Evolutionary conservation across 2,329 filamentous ascomycete genomes (phyloP).

Genomic region (Diplodia intermedia): DNA sequence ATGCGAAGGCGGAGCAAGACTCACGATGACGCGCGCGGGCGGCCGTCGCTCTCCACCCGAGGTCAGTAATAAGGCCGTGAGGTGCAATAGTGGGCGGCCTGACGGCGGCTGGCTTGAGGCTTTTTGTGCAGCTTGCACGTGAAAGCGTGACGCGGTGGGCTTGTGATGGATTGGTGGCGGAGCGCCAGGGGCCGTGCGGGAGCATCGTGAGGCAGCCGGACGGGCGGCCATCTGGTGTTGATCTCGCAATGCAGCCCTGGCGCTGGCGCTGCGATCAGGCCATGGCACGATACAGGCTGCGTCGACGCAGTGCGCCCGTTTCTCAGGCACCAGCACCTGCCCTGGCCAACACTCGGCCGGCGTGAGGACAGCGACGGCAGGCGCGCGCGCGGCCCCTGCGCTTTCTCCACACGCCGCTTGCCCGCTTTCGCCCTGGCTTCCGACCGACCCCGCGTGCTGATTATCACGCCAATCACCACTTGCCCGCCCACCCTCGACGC

Average conservation of each 20-base stretch:
- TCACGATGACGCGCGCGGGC: constrained; percentile 1
- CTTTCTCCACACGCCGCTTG: constrained; percentile 26
- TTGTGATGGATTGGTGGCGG: constrained; percentile 8
- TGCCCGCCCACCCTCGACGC: constrained; percentile 1
- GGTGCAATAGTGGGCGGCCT: constrained; percentile 23
- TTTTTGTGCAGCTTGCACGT: constrained; percentile 14
- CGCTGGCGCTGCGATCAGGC: not conserved
- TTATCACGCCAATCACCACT: constrained; percentile 13
- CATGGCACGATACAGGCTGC: not conserved
- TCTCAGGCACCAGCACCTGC: not conserved
- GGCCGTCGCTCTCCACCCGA: not conserved
- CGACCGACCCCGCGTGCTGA: constrained; percentile 29
- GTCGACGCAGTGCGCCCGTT: too few species aligned
- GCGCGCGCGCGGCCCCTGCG: constrained; percentile 10
- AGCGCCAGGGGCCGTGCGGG: constrained; percentile 7
- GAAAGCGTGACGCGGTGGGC: constrained; percentile 11
- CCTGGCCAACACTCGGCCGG: constrained; percentile 11
- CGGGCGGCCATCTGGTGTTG: constrained; percentile 4
- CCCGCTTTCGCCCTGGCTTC: constrained; percentile 24
- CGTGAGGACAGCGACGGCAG: not conserved
- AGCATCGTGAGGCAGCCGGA: not conserved
- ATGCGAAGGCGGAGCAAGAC: not conserved
- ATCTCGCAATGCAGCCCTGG: not conserved
- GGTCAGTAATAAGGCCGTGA: constrained; percentile 5
- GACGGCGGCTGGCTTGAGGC: constrained; percentile 14